These are phyloP conservation scores for Cylindrotheca closterium DNA, from an alignment of 108 stramenopile genomes.

Conservation along the genomic window DNA sequence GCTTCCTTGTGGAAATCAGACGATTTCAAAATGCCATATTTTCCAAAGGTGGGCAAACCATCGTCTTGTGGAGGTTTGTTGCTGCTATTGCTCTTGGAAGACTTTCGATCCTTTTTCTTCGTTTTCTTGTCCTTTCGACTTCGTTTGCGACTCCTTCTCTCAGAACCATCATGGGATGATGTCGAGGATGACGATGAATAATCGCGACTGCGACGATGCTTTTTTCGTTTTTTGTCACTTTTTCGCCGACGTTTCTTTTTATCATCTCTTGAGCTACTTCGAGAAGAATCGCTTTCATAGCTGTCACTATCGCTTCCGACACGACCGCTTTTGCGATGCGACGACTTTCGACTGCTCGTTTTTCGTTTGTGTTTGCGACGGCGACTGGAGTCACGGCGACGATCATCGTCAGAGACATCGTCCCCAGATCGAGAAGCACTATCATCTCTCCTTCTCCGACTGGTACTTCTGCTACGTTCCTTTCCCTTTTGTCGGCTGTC, in stretches of 20 bases:
- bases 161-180: not conserved
- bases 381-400: too few species aligned
- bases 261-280: not conserved
- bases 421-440: too few species aligned
- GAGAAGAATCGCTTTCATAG: not conserved
- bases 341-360: too few species aligned
- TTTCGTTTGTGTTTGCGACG: too few species aligned
- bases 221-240: not conserved
- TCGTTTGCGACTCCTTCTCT: conserved; percentile 14
- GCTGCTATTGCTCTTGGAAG: conserved; percentile 14
- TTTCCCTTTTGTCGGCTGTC: too few species aligned
- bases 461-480: too few species aligned
- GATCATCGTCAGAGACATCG: too few species aligned
- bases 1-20: conserved; percentile 68
- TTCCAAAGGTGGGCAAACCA: conserved; percentile 70
- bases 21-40: conserved; percentile 84
- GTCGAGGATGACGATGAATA: not conserved
- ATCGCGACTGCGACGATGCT: not conserved
- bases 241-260: not conserved
- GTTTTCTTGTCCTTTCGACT: conserved; percentile 37
- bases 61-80: conserved; percentile 17
- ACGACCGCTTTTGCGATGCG: too few species aligned
- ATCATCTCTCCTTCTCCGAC: too few species aligned
- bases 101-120: conserved; percentile 29
- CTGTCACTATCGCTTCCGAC: too few species aligned